Evolutionary conservation across 495 filamentous ascomycete species (phyloP), one percentile per base, ranked within the genome.

Genomic region (Podospora sp.): DNA sequence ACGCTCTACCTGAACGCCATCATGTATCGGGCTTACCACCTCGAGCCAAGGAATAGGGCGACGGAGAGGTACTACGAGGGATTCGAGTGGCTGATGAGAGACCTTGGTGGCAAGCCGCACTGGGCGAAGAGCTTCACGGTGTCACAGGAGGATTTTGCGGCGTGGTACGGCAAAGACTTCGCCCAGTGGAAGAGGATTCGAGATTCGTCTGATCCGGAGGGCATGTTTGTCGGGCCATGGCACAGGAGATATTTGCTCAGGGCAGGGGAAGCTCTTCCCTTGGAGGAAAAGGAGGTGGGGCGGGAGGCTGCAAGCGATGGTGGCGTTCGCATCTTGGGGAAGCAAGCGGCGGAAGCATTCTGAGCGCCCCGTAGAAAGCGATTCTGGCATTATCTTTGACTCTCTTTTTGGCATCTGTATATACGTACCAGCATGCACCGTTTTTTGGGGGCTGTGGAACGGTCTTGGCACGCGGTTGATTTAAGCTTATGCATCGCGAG

Each of bases 1-100:
- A 95, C 94, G 0, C 85, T 99, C 18, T 98, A 97, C 76, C 86
- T 99, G 62, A 99, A 99, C 71, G 94, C 95, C 18, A 97, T 94
- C 14, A 89, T 99, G 67, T 99, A 98, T 79, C 85, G 95, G 6
- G 92, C 95, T 0, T 97, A 97, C 75, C 80, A 86, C 71, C 84
- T 81, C 33, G 91, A 97, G 74, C 94, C 94, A 21, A 90, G 92
- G 1, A 90, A 90, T 75, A 83, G 78, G 60, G 81, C 73, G 22
- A 75, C 72, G 18, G 68, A 85, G 64, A 85, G 93, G 29, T 99
- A 97, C 78, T 98, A 97, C 75, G 82, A 92, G 75, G 95, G 92
- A 0, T 97, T 99, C 68, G 95, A 99, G 81, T 95, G 88, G 83
- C 87, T 99, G 57, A 98, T 98, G 95, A 88, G 88, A 36, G 91